phyloP scores from a whole-genome alignment of 352 stramenopile species.

The Globisporangium alternatum region DNA sequence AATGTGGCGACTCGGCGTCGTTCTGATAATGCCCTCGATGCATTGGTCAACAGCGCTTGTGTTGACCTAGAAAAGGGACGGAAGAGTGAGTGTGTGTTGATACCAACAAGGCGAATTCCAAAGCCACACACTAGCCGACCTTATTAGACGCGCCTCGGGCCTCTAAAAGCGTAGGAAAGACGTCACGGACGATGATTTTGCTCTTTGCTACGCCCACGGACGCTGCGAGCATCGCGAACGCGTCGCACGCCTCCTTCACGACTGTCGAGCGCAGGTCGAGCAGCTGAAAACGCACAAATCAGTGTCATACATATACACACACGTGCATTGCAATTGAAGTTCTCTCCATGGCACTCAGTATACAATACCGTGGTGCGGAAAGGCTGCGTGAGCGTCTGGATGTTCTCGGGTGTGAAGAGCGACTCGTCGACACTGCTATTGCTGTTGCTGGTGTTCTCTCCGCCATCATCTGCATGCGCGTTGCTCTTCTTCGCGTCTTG shows the following conservation, averaged over 20 bases:
- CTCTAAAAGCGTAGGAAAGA: constrained; percentile 62
- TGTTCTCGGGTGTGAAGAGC: constrained; percentile 46
- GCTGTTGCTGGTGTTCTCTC: not conserved
- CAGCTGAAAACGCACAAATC: constrained; percentile 18
- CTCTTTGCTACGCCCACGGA: constrained; percentile 34
- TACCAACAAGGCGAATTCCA: not conserved
- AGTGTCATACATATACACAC: not conserved
- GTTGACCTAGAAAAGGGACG: constrained; percentile 30
- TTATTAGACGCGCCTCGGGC: constrained; percentile 53
- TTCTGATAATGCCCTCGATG: constrained; percentile 45
- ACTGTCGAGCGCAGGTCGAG: constrained; percentile 57
- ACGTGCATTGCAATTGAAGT: not conserved
- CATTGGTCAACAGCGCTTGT: constrained; percentile 46
- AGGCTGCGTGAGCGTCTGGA: constrained; percentile 52
- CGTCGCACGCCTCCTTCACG: constrained; percentile 58
- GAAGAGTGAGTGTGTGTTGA: not conserved
- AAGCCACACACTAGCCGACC: constrained; percentile 17
- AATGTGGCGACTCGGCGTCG: constrained; percentile 44
- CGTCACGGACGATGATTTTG: constrained; percentile 54
- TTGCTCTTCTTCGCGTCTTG: not conserved
- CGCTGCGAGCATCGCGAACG: constrained; percentile 37
- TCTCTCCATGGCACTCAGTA: not conserved
- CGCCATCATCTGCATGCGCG: not conserved
- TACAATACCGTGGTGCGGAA: constrained; percentile 45
- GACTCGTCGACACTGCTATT: constrained; percentile 15